Percentiles rank a stretch among this genome's conserved stretches.
These are phyloP conservation scores for Termitomyces heimii DNA, from an alignment of 768 basidiomycete species.

Conservation along the genomic window DNA sequence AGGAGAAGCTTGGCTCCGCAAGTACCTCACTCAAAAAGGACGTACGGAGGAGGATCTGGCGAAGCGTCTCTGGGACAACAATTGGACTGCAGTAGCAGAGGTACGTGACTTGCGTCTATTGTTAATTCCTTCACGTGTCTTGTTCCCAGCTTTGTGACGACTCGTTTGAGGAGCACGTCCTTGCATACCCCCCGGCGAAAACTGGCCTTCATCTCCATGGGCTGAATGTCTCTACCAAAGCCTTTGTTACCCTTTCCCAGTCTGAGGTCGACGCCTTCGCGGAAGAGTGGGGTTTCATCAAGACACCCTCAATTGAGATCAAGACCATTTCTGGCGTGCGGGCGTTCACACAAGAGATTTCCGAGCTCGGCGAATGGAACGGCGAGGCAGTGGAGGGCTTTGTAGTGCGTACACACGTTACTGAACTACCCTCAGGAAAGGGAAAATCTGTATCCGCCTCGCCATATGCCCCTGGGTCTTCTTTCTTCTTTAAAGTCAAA, in stretches of 20 bases:
- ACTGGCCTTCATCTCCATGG: constrained; percentile 94
- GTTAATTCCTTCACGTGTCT: not conserved
- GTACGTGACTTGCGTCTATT: constrained; percentile 33
- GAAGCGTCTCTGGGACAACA: constrained; percentile 64
- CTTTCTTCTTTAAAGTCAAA: constrained; percentile 99
- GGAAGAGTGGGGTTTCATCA: constrained; percentile 86
- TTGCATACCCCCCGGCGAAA: constrained; percentile 72
- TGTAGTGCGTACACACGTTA: constrained; percentile 77
- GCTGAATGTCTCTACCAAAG: constrained; percentile 62
- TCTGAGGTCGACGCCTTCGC: constrained; percentile 74
- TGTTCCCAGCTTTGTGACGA: constrained; percentile 86
- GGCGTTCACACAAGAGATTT: constrained; percentile 64
- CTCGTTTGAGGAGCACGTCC: constrained; percentile 93
- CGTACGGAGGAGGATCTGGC: constrained; percentile 77
- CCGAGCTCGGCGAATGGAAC: constrained; percentile 68
- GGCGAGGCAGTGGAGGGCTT: constrained; percentile 90
- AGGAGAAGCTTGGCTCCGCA: constrained; percentile 79
- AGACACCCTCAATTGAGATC: constrained; percentile 56
- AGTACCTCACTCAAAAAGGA: constrained; percentile 54
- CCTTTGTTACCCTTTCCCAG: constrained; percentile 69
- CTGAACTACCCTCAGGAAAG: constrained; percentile 29
- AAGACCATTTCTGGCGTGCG: constrained; percentile 62
- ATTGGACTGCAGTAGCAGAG: constrained; percentile 90
- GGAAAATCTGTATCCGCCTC: constrained; percentile 25
- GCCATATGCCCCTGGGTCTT: constrained; percentile 73